phyloP scores from a whole-genome alignment of 1,284 basidiomycete genomes.

The Puccinia coronata region DNA sequence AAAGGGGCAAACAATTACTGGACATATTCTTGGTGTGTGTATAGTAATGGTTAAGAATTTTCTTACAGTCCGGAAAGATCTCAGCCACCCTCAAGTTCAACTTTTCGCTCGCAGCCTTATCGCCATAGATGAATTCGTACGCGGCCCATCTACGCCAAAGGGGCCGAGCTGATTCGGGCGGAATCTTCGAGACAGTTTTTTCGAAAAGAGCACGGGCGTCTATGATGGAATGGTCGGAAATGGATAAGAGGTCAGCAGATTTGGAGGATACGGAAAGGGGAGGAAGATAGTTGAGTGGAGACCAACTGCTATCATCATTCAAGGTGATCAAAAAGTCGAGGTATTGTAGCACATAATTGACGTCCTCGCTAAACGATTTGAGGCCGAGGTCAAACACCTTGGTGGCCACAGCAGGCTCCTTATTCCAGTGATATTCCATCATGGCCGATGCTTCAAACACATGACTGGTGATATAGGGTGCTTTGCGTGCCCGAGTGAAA shows the following conservation, averaged over 20 bases:
- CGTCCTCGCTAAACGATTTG: slow-evolving; percentile 78
- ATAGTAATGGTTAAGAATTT: background rate
- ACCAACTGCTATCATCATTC: slow-evolving; percentile 91
- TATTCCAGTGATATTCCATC: slow-evolving; percentile 93
- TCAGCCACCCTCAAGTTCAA: slow-evolving; percentile 85
- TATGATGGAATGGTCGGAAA: slow-evolving; percentile 60
- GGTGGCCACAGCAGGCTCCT: slow-evolving; percentile 78
- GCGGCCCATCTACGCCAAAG: slow-evolving; percentile 95
- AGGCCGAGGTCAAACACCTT: slow-evolving; percentile 94
- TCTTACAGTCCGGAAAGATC: slow-evolving; percentile 76
- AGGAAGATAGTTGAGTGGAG: background rate
- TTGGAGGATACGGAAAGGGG: background rate
- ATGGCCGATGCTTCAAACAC: slow-evolving; percentile 89
- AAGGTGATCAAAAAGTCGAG: slow-evolving; percentile 88
- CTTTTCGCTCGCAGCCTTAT: slow-evolving; percentile 82
- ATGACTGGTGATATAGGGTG: slow-evolving; percentile 84
- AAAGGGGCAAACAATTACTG: background rate
- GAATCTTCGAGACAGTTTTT: slow-evolving; percentile 73
- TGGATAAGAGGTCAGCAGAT: background rate
- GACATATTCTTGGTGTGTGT: background rate
- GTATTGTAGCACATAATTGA: slow-evolving; percentile 83
- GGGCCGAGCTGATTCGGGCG: slow-evolving; percentile 75
- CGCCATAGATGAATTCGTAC: slow-evolving; percentile 93
- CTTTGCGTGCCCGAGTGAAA: slow-evolving; percentile 82
- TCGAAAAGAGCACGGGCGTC: slow-evolving; percentile 96